Evolutionary conservation across 2,329 filamentous ascomycete species (phyloP), one percentile per base, ranked within the genome.

Genomic region (Scorias spongiosa): DNA sequence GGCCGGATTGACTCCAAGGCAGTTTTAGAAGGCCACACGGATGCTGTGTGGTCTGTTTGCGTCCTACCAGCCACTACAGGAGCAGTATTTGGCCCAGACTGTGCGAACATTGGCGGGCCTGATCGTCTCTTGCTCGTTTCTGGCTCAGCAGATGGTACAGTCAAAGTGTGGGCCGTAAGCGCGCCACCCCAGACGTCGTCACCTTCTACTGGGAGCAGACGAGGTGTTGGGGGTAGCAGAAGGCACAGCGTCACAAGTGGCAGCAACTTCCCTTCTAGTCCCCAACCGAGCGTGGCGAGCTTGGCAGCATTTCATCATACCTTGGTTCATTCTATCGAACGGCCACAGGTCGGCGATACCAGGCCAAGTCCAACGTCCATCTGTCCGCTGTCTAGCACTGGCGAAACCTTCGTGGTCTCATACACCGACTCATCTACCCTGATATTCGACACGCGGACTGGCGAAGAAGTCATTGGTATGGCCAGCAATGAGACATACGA

Each of bases 21-120:
- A 2, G 94, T 87, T 0, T 70, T 98, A 3, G 86, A 95, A 52
- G 89, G 88, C 1, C 91, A 96, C 57, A 93, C 83, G 0, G 91
- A 98, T 68, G 86, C 88, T 3, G 86, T 98, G 4, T 98, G 91
- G 91, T 81, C 87, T 2, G 75, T 98, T 2, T 95, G 88, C 57
- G 86, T 96, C 11, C 74, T 98, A 2, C 91, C 91, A 2, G 79
- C 84, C 2, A 89, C 84, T 0, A 73, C 86, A 14, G 84, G 81
- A 2, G 71, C 81, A 26, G 74, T 95, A 2, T 93, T 95, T 57
- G 87, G 88, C 12, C 65, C 71, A 41, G 52, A 56, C 41, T 56
- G 75, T 47, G 82, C 71, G 57, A 74, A 78, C 38, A 84, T 84
- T 56, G 89, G 88, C 28, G 82, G 79, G 9, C 70, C 86, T 1